A percentile compares a stretch with the other conserved stretches of the same genome.
phyloP scores from a whole-genome alignment of 768 basidiomycete species.

The Leccinum disarticulatum region DNA sequence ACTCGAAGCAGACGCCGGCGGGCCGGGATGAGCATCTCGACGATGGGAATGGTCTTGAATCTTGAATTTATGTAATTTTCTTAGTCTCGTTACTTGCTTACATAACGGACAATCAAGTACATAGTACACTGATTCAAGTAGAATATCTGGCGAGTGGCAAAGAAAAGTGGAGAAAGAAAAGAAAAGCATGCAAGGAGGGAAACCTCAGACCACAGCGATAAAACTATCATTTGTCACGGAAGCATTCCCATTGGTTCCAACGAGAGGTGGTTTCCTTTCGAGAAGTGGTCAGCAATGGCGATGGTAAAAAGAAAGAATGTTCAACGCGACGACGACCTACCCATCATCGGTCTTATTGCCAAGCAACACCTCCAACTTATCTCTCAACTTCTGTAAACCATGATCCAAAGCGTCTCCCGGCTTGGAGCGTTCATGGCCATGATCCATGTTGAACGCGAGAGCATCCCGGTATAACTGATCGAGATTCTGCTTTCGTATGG shows the following conservation, averaged over 20 bases:
- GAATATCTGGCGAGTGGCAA: too few species aligned
- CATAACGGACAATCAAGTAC: too few species aligned
- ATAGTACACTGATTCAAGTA: too few species aligned
- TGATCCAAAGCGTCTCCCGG: slow-evolving; percentile 8
- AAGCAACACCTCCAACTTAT: slow-evolving; percentile 30
- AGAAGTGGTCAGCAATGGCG: slow-evolving; percentile 1
- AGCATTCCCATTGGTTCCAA: not conserved
- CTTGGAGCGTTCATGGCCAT: slow-evolving; percentile 38
- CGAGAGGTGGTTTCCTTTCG: not conserved
- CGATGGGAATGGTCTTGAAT: too few species aligned
- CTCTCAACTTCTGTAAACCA: slow-evolving; percentile 14
- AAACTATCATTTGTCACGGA: not conserved
- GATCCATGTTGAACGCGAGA: slow-evolving; percentile 56
- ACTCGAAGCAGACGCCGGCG: too few species aligned
- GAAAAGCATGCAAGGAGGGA: not conserved
- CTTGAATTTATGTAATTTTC: too few species aligned
- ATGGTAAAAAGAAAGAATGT: not conserved
- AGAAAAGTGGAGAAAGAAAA: too few species aligned
- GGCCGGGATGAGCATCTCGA: too few species aligned
- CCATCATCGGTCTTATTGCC: slow-evolving; percentile 22
- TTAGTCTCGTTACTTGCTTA: too few species aligned
- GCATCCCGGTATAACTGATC: slow-evolving; percentile 67
- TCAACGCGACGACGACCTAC: slow-evolving; percentile 12
- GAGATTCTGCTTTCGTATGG: slow-evolving; percentile 54
- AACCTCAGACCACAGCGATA: not conserved